phyloP scores from a whole-genome alignment of 306 rosid species.

The Casuarina cunninghamiana region DNA sequence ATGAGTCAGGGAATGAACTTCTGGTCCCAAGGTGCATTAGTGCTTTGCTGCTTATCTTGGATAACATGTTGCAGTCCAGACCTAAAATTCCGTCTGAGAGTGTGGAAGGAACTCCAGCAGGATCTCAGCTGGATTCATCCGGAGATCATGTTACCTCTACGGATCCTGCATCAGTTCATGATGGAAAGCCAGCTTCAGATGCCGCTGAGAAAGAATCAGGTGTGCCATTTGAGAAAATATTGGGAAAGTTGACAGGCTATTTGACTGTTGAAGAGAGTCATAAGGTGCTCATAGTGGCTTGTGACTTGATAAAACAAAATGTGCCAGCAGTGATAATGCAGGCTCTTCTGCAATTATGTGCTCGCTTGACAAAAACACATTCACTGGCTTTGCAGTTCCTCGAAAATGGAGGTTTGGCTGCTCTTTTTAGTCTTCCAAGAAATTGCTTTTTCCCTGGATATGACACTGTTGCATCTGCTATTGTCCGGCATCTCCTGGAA shows the following conservation, averaged over 20 bases:
- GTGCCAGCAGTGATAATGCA: constrained; percentile 95
- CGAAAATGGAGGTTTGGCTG: constrained; percentile 87
- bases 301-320: constrained; percentile 88
- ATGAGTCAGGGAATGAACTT: constrained; percentile 61
- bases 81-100: constrained; percentile 55
- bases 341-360: constrained; percentile 94
- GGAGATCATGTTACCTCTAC: constrained; percentile 56
- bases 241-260: constrained; percentile 89
- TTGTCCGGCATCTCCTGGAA: constrained; percentile 97
- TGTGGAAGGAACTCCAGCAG: constrained; percentile 59
- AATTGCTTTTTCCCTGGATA: constrained; percentile 92
- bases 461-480: constrained; percentile 93
- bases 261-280: constrained; percentile 78
- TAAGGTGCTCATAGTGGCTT: constrained; percentile 68
- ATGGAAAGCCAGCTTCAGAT: constrained; percentile 40
- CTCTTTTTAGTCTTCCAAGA: constrained; percentile 82
- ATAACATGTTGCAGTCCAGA: constrained; percentile 83
- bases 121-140: constrained; percentile 50
- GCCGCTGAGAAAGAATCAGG: constrained; percentile 51
- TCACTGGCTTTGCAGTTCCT: constrained; percentile 79
- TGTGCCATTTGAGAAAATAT: constrained; percentile 54
- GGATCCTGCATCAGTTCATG: constrained; percentile 41
- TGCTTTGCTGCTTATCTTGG: constrained; percentile 88
- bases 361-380: constrained; percentile 90
- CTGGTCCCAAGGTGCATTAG: constrained; percentile 74